Conservation (phyloP, 2,329 filamentous ascomycete species). For the Epichloe hybrida region DNA sequence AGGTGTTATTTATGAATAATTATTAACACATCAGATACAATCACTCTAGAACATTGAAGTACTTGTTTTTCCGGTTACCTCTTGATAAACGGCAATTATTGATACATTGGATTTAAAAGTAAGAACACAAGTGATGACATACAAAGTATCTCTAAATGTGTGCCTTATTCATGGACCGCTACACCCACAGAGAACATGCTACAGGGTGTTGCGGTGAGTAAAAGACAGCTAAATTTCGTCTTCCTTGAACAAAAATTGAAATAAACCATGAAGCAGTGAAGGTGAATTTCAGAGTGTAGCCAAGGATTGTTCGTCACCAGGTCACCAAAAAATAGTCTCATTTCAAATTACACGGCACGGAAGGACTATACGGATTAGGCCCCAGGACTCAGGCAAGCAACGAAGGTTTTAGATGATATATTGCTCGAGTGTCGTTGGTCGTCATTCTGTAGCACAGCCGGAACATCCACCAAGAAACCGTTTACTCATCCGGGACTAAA, state of each 20-base stretch:
- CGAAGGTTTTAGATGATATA: not conserved
- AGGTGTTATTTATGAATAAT: no score
- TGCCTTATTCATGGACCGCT: constrained; percentile 59
- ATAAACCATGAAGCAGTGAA: constrained; percentile 49
- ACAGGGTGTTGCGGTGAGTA: constrained; percentile 58
- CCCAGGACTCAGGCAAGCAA: not conserved
- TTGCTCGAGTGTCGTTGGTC: not conserved
- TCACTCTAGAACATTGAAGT: no score
- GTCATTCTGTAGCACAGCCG: not conserved
- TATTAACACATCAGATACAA: no score
- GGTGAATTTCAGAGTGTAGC: constrained; percentile 75
- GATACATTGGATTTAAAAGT: no score
- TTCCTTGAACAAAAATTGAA: constrained; percentile 80
- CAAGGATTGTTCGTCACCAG: constrained; percentile 31
- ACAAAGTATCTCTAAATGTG: constrained; percentile 28
- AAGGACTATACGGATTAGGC: not conserved
- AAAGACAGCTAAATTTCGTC: constrained; percentile 39
- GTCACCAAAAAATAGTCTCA: not conserved
- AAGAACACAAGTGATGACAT: no score
- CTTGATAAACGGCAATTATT: no score
- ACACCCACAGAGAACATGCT: constrained; percentile 38
- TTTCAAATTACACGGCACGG: not conserved
- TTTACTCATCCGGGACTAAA: constrained; percentile 86
- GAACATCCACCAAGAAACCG: constrained; percentile 2
- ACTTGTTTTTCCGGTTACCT: no score